These are phyloP conservation scores for Blastobotrys arbuscula DNA, from an alignment of 1,139 yeast species.

Conservation along the genomic window DNA sequence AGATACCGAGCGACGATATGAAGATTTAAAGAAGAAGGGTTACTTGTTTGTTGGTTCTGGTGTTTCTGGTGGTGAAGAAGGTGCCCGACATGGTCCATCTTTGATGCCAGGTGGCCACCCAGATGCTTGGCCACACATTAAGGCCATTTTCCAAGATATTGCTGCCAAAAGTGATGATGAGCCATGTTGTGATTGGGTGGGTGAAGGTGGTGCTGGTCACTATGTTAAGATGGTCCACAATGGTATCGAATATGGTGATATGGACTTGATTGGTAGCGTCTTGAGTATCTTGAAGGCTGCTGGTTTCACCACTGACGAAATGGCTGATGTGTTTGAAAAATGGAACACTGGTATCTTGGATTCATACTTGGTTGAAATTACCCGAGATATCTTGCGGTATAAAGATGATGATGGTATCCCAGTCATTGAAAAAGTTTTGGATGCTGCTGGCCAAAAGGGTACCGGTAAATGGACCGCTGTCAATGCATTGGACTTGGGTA, in stretches of 20 bases:
- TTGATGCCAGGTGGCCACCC: slow-evolving; percentile 99
- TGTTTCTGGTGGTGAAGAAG: slow-evolving; percentile 99
- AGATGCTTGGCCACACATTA: slow-evolving; percentile 98
- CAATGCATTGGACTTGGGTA: slow-evolving; percentile 95
- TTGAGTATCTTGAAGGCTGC: slow-evolving; percentile 94
- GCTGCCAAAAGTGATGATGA: slow-evolving; percentile 97
- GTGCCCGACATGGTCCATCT: slow-evolving; percentile 99
- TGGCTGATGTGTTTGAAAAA: slow-evolving; percentile 82
- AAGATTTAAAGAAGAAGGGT: slow-evolving; percentile 80
- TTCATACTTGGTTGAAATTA: slow-evolving; percentile 94
- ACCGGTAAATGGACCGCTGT: slow-evolving; percentile 99
- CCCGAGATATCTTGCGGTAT: slow-evolving; percentile 88
- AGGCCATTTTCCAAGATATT: slow-evolving; percentile 92
- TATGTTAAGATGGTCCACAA: slow-evolving; percentile 99
- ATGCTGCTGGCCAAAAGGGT: slow-evolving; percentile 99
- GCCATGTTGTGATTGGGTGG: slow-evolving; percentile 99
- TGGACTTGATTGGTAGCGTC: slow-evolving; percentile 98
- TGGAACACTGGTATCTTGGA: slow-evolving; percentile 99
- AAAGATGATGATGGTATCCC: slow-evolving; percentile 85
- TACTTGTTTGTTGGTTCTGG: slow-evolving; percentile 95
- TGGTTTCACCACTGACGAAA: slow-evolving; percentile 84
- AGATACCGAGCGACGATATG: slow-evolving; percentile 95
- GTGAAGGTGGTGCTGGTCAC: slow-evolving; percentile 98
- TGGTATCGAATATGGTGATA: slow-evolving; percentile 99
- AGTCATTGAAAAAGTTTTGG: slow-evolving; percentile 92